Percentiles rank a stretch among this genome's conserved stretches.
Evolutionary conservation across 179 eudicot genomes (phyloP).

Genomic region (Silene noctiflora): DNA sequence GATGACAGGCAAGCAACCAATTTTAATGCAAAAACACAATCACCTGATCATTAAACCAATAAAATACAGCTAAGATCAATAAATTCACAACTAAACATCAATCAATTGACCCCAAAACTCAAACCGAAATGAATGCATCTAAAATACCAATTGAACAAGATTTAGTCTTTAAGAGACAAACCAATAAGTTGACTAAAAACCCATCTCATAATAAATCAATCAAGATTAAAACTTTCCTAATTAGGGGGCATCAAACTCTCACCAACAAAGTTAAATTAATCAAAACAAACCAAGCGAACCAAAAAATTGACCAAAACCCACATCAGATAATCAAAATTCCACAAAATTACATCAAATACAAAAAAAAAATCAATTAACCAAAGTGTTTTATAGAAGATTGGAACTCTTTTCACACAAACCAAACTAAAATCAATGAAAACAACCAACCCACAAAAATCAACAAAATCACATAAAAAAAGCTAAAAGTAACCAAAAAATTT

Average conservation of each 20-base stretch:
- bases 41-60: not conserved
- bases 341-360: conserved; percentile 1
- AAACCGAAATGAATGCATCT: conserved; percentile 1
- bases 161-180: not conserved
- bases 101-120: not conserved
- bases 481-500: not conserved
- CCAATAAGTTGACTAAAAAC: not conserved
- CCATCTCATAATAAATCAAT: not conserved
- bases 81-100: not conserved
- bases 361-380: no score
- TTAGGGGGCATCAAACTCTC: no score
- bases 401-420: no score
- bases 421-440: no score
- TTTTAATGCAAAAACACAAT: not conserved
- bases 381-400: no score
- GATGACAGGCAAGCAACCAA: no score
- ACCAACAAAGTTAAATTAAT: not conserved
- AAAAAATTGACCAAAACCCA: not conserved
- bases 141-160: not conserved
- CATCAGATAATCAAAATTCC: not conserved
- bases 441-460: no score
- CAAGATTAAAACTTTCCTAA: not conserved
- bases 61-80: not conserved
- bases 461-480: no score
- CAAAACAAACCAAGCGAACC: not conserved